Conservation (phyloP, 208 protist genomes). For the Angomonas deanei region DNA sequence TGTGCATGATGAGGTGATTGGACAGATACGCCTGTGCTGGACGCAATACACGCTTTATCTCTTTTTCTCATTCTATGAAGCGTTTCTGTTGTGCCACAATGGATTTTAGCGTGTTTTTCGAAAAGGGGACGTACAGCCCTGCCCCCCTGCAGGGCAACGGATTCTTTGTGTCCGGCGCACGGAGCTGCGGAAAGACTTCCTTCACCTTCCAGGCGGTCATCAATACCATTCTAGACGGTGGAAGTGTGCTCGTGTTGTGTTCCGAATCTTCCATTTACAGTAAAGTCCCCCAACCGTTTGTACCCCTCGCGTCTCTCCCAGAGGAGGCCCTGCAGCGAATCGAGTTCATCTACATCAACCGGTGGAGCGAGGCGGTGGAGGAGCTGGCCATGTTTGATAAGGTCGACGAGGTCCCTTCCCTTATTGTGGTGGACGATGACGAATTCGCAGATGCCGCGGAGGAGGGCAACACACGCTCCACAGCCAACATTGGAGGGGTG, state of each 20-base stretch:
- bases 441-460: constrained; percentile 24
- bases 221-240: constrained; percentile 25
- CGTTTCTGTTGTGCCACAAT: background rate
- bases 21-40: too few species aligned
- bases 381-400: constrained; percentile 37
- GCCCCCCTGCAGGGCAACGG: constrained; percentile 31
- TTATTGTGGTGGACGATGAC: constrained; percentile 56
- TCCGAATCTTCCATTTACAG: constrained; percentile 34
- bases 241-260: constrained; percentile 40
- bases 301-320: constrained; percentile 24
- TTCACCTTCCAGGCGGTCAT: constrained; percentile 67
- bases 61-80: background rate
- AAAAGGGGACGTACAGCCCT: constrained; percentile 2
- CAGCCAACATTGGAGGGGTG: background rate
- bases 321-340: constrained; percentile 33
- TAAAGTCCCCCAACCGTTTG: constrained; percentile 63
- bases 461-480: background rate
- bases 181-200: constrained; percentile 47
- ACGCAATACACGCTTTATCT: background rate
- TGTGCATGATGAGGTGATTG: too few species aligned
- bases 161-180: constrained; percentile 42
- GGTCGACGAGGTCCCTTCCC: constrained; percentile 16
- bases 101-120: constrained; percentile 7
- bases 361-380: constrained; percentile 18
- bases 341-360: constrained; percentile 50